Evolutionary conservation across 805 yeast genomes (phyloP), one percentile per base, ranked within the genome.

Genomic region (Saccharomyces jurei): DNA sequence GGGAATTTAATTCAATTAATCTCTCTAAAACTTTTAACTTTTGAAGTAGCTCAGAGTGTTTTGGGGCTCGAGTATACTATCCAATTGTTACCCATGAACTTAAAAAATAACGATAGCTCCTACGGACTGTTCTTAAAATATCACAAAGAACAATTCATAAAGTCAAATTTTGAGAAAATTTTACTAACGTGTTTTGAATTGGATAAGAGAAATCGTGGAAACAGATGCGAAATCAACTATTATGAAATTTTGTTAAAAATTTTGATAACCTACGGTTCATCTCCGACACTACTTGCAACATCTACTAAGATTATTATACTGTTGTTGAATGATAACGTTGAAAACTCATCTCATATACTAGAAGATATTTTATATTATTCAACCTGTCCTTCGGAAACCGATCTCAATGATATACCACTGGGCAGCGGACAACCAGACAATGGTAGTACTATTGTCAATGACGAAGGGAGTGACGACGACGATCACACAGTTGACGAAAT

Each of bases 11-110:
- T 63, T 8, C 48, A 54, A 26, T 53, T 69, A 27, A 60, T 67
- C 3, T 60, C 68, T 1, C 50, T 55, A 8, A 69, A 68, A 50
- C 53, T 68, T n/a, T 49, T 67, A 29, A 62, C 67, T 2, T 56
- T 67, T 25, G 70, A 62, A 27, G 63, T 63, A 29, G 58, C 66
- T 8, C 63, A 58, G 28, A 65, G 64, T 50, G 60, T 59, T 11
- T 53, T 65, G 6, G 66, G 68, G 6, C 44, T 54, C 5, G 56
- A 56, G 1, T 57, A 55, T 32, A 54, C 64, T 4, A 28, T 63
- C 9, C 50, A 53, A 10, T 48, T 64, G 13, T 53, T 64, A 25
- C 53, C 1, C 48, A 51, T 8, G 47, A 52, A 25, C 49, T 17
- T 25, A 48, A 36, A 22, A 53, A 55, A 5, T 30, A 36, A 17